These are phyloP conservation scores for Bryoglossum gracile DNA, from an alignment of 495 filamentous ascomycete species.

Conservation along the genomic window DNA sequence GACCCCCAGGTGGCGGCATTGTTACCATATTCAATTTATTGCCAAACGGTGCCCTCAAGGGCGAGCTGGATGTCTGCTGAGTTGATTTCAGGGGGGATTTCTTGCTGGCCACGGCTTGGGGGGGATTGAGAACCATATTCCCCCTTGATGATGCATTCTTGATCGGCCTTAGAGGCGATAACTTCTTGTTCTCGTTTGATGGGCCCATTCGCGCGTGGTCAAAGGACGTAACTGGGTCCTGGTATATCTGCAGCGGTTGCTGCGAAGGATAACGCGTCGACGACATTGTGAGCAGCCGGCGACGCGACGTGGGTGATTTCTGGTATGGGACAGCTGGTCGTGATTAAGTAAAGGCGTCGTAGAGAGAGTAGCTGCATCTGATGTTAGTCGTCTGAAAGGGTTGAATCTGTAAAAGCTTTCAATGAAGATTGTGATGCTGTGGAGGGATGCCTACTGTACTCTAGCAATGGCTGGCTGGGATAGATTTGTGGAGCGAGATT, in stretches of 20 bases:
- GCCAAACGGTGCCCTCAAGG: slow-evolving; percentile 39
- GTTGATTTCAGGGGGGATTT: slow-evolving; percentile 52
- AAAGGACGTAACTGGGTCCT: slow-evolving; percentile 47
- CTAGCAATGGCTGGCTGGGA: slow-evolving; percentile 21
- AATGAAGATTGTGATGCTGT: slow-evolving; percentile 5
- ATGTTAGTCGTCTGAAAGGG: slow-evolving; percentile 13
- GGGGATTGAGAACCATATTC: slow-evolving; percentile 51
- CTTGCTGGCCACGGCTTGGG: slow-evolving; percentile 39
- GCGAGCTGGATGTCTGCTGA: slow-evolving; percentile 30
- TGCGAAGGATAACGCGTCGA: slow-evolving; percentile 56
- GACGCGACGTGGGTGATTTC: slow-evolving; percentile 2
- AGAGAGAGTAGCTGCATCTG: slow-evolving; percentile 7
- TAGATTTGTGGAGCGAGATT: slow-evolving; percentile 26
- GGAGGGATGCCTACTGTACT: slow-evolving; percentile 18
- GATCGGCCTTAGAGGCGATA: slow-evolving; percentile 42
- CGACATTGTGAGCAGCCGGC: slow-evolving; percentile 40
- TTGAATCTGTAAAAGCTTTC: slow-evolving; percentile 3
- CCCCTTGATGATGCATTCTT: slow-evolving; percentile 36
- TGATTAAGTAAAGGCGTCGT: neutral
- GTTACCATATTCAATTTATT: slow-evolving; percentile 51
- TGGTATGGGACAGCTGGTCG: neutral
- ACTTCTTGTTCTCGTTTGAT: slow-evolving; percentile 28
- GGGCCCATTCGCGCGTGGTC: slow-evolving; percentile 45
- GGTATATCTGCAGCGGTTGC: slow-evolving; percentile 55
- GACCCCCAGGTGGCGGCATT: slow-evolving; percentile 62